Evolutionary conservation across 768 basidiomycete genomes (phyloP).

Genomic region (Boletus vinaceobasis): DNA sequence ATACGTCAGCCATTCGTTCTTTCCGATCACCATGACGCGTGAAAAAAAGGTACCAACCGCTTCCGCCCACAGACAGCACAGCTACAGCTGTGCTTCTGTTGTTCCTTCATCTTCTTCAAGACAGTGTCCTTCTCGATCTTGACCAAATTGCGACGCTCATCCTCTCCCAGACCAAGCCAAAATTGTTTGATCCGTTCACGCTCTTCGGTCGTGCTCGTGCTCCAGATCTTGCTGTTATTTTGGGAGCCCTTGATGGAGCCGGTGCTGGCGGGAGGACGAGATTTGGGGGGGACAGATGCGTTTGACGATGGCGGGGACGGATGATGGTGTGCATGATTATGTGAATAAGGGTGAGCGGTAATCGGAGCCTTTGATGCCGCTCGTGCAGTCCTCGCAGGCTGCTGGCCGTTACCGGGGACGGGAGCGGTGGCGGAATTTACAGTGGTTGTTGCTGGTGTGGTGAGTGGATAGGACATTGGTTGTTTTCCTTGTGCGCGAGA

Average conservation of each 20-base stretch:
- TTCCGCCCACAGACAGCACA: conserved; percentile 97
- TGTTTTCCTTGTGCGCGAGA: conserved; percentile 90
- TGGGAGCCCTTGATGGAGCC: conserved; percentile 25
- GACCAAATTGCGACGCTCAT: conserved; percentile 87
- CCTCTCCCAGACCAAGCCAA: conserved; percentile 91
- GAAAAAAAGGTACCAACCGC: conserved; percentile 60
- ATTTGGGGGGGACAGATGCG: conserved; percentile 32
- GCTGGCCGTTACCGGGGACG: conserved; percentile 30
- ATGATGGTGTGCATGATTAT: conserved; percentile 52
- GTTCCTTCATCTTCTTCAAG: conserved; percentile 98
- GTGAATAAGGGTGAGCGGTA: conserved; percentile 45
- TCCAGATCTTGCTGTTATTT: conserved; percentile 87
- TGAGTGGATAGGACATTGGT: conserved; percentile 70
- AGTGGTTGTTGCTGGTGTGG: conserved; percentile 21
- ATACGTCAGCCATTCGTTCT: conserved; percentile 21
- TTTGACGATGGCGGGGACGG: conserved; percentile 43
- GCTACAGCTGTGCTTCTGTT: conserved; percentile 93
- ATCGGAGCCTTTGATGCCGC: conserved; percentile 60
- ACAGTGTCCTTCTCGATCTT: conserved; percentile 99
- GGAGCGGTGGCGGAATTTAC: conserved; percentile 35
- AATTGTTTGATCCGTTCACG: conserved; percentile 97
- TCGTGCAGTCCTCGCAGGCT: conserved; percentile 39
- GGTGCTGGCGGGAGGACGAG: conserved; percentile 28
- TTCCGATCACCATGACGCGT: conserved; percentile 17
- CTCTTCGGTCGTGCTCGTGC: conserved; percentile 87